Conservation (phyloP, 108 stramenopile genomes). For the Skeletonema menzelii region DNA sequence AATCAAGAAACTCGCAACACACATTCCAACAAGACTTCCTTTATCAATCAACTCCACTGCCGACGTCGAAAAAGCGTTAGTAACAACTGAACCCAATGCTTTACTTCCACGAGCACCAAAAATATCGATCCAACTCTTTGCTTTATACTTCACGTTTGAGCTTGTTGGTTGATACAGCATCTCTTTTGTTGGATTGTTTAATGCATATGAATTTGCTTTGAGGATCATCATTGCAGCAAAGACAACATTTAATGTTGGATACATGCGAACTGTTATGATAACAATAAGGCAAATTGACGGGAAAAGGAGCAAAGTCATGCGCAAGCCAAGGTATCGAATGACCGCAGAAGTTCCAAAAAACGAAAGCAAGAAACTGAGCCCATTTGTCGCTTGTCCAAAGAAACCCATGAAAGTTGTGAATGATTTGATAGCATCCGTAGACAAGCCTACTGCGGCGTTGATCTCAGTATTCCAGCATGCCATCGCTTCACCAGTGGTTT, state of each 20-base stretch:
- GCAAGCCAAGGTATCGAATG: constrained; percentile 93
- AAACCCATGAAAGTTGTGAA: constrained; percentile 96
- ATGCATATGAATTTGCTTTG: constrained; percentile 93
- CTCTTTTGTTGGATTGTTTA: constrained; percentile 98
- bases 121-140: constrained; percentile 98
- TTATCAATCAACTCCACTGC: constrained; percentile 79
- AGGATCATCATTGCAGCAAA: constrained; percentile 96
- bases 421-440: constrained; percentile 69
- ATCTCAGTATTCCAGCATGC: constrained; percentile 68
- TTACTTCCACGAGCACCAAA: constrained; percentile 96
- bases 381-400: constrained; percentile 96
- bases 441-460: constrained; percentile 72
- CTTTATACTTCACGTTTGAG: constrained; percentile 94
- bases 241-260: constrained; percentile 88
- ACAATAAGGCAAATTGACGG: constrained; percentile 84
- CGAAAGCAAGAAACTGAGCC: constrained; percentile 89
- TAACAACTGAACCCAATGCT: constrained; percentile 93
- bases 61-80: constrained; percentile 90
- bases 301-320: constrained; percentile 90
- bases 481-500: constrained; percentile 55
- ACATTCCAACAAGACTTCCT: constrained; percentile 90
- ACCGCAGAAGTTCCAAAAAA: constrained; percentile 94
- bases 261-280: constrained; percentile 83
- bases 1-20: constrained; percentile 89
- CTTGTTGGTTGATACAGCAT: constrained; percentile 97